Base-by-base conservation (phyloP, 495 filamentous ascomycete genomes). In the Cercophora newfieldiana region DNA sequence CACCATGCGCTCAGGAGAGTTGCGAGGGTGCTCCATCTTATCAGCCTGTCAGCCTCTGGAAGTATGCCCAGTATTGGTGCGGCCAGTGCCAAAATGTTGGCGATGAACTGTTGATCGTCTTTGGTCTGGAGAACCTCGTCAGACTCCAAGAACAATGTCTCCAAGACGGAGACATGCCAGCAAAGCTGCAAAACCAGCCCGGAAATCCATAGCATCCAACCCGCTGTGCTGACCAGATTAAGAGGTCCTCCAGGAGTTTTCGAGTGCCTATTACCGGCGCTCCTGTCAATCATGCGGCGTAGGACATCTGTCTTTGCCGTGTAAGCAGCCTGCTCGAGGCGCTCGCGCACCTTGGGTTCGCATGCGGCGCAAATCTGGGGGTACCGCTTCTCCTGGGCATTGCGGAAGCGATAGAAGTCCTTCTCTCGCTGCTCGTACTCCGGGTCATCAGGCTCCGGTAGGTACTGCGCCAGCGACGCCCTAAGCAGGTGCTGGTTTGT, bases 341-440 rank as follows among this genome's bases (percentile, higher is more conserved):
- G 85, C 61, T 82, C 74, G 48, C 83, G 82, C 21, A 91, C 92
- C 31, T 74, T 81, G 7, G 88, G 87, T 65, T 89, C 87, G 74
- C 93, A 97, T 19, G 85, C 79, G 58, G 82, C 85, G 80, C 93
- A 97, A 29, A 96, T 87, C 70, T 93, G 91, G 12, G 93, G 93
- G 75, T 95, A 96, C 56, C 86, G 83, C 65, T 87, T 79, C 76
- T 96, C 92, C 47, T 95, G 79, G 33, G 84, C 80, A 59, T 77
- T 79, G 56, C 85, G 85, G 70, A 88, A 93, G 29, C 79, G 77
- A 55, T 84, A 85, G 68, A 88, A 88, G 48, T 83, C 80, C 55
- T 71, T 75, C 71, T 82, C 80, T 58, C 76, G 72, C 53, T 71
- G 88, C 29, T 84, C 81, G 47, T 81, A 75, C 71, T 91, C 90